A percentile compares a stretch with the other conserved stretches of the same genome.
phyloP scores from a whole-genome alignment of 2,329 filamentous ascomycete species.

The Fusarium cicatricum region DNA sequence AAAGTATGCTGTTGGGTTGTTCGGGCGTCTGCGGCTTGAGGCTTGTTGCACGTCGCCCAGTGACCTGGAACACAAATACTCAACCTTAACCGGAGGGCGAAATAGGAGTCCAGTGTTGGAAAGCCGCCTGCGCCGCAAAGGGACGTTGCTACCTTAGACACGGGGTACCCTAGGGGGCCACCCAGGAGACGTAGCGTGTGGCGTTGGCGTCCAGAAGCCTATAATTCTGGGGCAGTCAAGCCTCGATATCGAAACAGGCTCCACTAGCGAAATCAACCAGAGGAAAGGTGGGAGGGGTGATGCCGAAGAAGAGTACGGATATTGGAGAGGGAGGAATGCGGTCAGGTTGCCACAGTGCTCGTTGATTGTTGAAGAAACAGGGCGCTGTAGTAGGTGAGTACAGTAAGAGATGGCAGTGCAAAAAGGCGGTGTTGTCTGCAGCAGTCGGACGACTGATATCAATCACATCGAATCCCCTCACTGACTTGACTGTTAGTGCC shows the following conservation, averaged over 20 bases:
- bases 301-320: constrained; percentile 2
- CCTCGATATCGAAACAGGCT: constrained; percentile 28
- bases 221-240: constrained; percentile 33
- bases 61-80: constrained; percentile 38
- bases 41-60: constrained; percentile 36
- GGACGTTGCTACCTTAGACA: constrained; percentile 35
- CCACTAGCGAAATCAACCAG: constrained; percentile 8
- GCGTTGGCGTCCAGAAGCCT: constrained; percentile 31
- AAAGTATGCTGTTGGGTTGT: constrained; percentile 25
- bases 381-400: not conserved
- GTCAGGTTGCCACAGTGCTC: not conserved
- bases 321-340: constrained; percentile 1
- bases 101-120: constrained; percentile 39
- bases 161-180: constrained; percentile 13
- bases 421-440: constrained; percentile 1
- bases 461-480: no score
- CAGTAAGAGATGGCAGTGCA: not conserved
- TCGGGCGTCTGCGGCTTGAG: constrained; percentile 23
- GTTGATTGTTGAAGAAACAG: not conserved
- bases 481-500: no score
- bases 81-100: constrained; percentile 29
- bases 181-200: constrained; percentile 31
- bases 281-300: not conserved
- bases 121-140: constrained; percentile 37
- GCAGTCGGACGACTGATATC: not conserved